Evolutionary conservation across 1,284 basidiomycete genomes (phyloP).

Genomic region (Vanrija pseudolonga): DNA sequence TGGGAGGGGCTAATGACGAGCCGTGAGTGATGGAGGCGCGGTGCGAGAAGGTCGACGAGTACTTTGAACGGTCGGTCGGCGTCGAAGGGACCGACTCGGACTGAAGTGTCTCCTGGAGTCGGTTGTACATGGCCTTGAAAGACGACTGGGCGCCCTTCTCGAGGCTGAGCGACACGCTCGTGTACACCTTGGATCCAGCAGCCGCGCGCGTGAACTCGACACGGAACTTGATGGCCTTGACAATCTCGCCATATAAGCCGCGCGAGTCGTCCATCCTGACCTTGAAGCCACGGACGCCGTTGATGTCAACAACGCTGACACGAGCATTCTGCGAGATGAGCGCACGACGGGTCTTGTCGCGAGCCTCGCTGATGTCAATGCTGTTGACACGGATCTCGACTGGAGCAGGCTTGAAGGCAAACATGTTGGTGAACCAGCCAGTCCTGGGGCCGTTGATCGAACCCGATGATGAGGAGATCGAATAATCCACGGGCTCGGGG

Average conservation of each 20-base stretch:
- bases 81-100: conserved; percentile 1
- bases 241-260: conserved; percentile 23
- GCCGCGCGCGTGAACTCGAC: conserved; percentile 41
- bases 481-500: not conserved
- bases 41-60: too few relatives aligned
- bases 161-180: conserved; percentile 42
- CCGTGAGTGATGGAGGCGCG: too few relatives aligned
- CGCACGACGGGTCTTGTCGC: conserved; percentile 28
- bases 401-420: conserved; percentile 73
- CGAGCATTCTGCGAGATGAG: conserved; percentile 33
- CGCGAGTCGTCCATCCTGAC: conserved; percentile 36
- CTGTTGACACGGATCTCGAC: conserved; percentile 50
- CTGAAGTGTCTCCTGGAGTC: conserved; percentile 9
- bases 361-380: conserved; percentile 38
- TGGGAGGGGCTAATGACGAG: too few relatives aligned
- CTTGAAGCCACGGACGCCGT: conserved; percentile 38
- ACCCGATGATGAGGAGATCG: conserved; percentile 1
- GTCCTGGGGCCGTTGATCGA: conserved; percentile 53
- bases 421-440: conserved; percentile 83
- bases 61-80: too few relatives aligned
- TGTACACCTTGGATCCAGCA: conserved; percentile 22
- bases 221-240: conserved; percentile 45
- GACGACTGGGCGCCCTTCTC: conserved; percentile 48
- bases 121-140: conserved; percentile 36
- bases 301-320: conserved; percentile 37